Evolutionary conservation across 371 early-diverging fungal species (phyloP).

Genomic region (Batkoa obscura): DNA sequence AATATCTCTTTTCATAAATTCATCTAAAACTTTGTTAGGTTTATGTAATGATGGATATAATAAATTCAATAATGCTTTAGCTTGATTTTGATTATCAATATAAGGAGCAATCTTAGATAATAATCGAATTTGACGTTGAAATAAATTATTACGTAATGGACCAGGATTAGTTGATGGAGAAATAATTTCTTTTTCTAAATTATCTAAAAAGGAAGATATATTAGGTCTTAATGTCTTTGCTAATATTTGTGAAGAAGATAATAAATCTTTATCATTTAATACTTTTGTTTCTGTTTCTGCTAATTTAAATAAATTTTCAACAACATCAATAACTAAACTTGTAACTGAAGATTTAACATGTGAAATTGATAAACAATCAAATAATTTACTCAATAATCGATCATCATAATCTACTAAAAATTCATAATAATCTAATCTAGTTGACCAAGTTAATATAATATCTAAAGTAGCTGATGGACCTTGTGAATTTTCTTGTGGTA

Average conservation of each 20-base stretch:
- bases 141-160: not conserved
- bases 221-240: constrained; percentile 30
- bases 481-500: constrained; percentile 68
- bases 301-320: constrained; percentile 48
- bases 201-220: constrained; percentile 34
- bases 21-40: constrained; percentile 44
- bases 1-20: constrained; percentile 65
- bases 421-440: constrained; percentile 27
- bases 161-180: constrained; percentile 19
- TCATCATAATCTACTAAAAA: constrained; percentile 43
- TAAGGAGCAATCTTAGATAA: constrained; percentile 54
- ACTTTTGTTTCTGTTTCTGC: constrained; percentile 20
- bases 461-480: constrained; percentile 55
- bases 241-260: not conserved
- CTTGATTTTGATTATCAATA: constrained; percentile 43
- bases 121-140: constrained; percentile 56
- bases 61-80: constrained; percentile 46
- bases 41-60: constrained; percentile 64
- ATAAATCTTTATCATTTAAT: not conserved
- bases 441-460: constrained; percentile 60
- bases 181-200: constrained; percentile 25
- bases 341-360: constrained; percentile 51
- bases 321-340: constrained; percentile 38
- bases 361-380: constrained; percentile 49
- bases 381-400: constrained; percentile 37